Conservation (phyloP, 805 yeast species). For the Naumovozyma dairenensis region DNA sequence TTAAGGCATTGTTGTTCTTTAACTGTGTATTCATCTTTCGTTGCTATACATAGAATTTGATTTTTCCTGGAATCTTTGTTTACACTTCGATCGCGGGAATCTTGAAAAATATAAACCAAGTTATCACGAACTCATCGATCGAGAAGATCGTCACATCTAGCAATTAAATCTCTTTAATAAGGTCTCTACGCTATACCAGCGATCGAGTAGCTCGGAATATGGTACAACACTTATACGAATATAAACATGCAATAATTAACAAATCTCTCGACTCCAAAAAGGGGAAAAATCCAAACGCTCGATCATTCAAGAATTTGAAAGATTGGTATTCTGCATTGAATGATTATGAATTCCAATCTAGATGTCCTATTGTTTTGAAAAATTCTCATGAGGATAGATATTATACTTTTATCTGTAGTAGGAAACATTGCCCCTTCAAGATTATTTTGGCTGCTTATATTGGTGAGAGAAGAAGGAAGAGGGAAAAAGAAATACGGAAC, state of each 20-base stretch:
- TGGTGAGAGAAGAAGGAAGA: neutral
- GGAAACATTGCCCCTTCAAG: constrained; percentile 27
- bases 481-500: constrained; percentile 14
- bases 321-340: constrained; percentile 29
- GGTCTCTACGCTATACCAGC: no score
- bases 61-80: no score
- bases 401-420: constrained; percentile 30
- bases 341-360: constrained; percentile 29
- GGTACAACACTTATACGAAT: constrained; percentile 28
- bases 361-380: constrained; percentile 29
- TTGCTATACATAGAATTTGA: no score
- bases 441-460: constrained; percentile 8
- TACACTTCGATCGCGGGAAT: no score
- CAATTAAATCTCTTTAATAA: no score
- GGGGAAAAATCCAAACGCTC: constrained; percentile 5
- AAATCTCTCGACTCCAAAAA: constrained; percentile 17
- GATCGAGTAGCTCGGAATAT: no score
- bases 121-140: no score
- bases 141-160: no score
- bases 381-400: constrained; percentile 29
- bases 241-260: constrained; percentile 28
- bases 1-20: no score
- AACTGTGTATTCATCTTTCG: no score
- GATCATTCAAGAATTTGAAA: constrained; percentile 22
- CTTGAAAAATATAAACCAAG: no score